Base-by-base conservation (phyloP, 345 rosid genomes). In the Gynandropsis gynandra region DNA sequence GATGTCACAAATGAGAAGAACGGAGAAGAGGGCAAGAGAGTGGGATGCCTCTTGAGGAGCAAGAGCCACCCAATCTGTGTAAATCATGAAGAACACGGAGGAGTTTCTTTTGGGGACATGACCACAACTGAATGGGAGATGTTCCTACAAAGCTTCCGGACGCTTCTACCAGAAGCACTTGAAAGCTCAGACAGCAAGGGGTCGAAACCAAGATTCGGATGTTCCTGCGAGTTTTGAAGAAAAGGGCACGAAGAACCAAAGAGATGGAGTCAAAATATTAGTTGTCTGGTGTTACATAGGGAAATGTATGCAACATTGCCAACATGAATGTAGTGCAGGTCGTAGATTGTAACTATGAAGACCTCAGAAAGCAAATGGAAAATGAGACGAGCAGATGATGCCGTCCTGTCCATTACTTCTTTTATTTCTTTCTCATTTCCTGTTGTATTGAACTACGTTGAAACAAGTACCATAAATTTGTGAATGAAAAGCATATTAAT, bases 201-300 rank as follows among this genome's bases (percentile, higher is more conserved):
- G 39, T 53, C 58, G 61, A 79, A 75, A 72, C 84, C 63, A 60
- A 74, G 81, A 63, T 58, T 76, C 70, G 87, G 81, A 68, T 65
- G 75, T 58, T 81, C 85, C 47, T 81, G 83, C 71, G 71, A 77
- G 52, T 81, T 79, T 64, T 87, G 50, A n/a, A 77, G 55, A 52
- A 58, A 58, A 41, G 3, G 16, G n/a, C 4, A 15, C 5, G n/a
- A n/a, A n/a, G n/a, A 27, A 47, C 45, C 17, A 12, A 33, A 21
- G 3, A 45, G 24, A 44, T 27, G 38, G 63, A 31, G 51, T 44
- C 27, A 31, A n/a, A n/a, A n/a, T n/a, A n/a, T n/a, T n/a, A n/a
- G n/a, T 59, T 39, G 43, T 14, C 42, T 43, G 14, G 36, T 56
- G 61, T 56, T 58, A n/a, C 42, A 50, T 33, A 33, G 20, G 37